These are phyloP conservation scores for Madurella mycetomatis DNA, from an alignment of 2,329 filamentous ascomycete genomes.

Conservation along the genomic window DNA sequence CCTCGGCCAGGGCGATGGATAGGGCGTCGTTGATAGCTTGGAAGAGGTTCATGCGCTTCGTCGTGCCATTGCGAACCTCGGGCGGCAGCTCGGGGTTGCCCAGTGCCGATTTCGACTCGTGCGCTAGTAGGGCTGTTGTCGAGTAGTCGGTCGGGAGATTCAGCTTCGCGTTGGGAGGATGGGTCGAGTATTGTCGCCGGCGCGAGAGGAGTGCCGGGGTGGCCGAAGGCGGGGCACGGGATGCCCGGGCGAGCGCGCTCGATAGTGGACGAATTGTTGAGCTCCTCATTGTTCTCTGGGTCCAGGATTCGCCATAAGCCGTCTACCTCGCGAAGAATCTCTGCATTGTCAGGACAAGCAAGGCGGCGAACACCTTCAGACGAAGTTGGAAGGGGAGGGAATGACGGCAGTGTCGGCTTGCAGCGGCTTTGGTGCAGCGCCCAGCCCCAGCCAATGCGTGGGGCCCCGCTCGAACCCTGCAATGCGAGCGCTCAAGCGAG, in stretches of 20 bases:
- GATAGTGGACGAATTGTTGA: conserved; percentile 14
- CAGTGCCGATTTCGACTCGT: conserved; percentile 69
- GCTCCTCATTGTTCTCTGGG: conserved; percentile 15
- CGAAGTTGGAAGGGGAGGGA: conserved; percentile 3
- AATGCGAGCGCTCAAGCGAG: background rate
- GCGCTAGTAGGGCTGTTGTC: conserved; percentile 73
- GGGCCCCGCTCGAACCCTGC: background rate
- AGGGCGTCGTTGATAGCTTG: conserved; percentile 91
- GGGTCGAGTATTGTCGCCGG: conserved; percentile 46
- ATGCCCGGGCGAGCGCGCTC: conserved; percentile 12
- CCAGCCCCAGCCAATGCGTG: background rate
- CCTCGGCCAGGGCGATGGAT: conserved; percentile 72
- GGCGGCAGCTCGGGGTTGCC: conserved; percentile 66
- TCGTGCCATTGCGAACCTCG: conserved; percentile 61
- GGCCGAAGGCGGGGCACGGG: background rate
- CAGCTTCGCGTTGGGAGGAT: conserved; percentile 59
- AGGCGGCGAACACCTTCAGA: background rate
- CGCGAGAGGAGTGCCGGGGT: conserved; percentile 2
- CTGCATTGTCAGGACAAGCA: conserved; percentile 7
- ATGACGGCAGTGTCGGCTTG: conserved; percentile 24
- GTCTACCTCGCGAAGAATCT: background rate
- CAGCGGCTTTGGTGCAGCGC: conserved; percentile 21
- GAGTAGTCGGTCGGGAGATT: conserved; percentile 88
- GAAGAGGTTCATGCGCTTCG: conserved; percentile 88
- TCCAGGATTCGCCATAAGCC: background rate